A percentile compares a stretch with the other conserved stretches of the same genome.
Conservation (phyloP, 148 eudicot species). For the Dysphania ambrosioides region DNA sequence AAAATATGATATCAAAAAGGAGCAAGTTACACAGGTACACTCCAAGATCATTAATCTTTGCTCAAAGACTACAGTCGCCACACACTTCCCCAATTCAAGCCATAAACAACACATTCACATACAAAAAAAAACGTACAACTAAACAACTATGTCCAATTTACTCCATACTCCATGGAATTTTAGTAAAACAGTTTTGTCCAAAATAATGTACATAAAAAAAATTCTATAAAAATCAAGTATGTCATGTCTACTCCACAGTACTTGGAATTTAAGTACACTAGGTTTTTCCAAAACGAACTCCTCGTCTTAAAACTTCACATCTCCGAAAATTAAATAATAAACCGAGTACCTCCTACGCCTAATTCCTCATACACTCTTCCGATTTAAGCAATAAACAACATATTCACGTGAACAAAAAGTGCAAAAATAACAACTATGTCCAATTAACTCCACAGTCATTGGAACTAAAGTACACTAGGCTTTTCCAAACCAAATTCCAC, state of each 20-base stretch:
- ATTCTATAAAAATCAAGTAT: background rate
- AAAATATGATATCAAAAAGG: background rate
- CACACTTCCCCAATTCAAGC: background rate
- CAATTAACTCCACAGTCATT: too few relatives aligned
- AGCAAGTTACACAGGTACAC: background rate
- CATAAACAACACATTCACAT: background rate
- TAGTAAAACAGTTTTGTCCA: too few relatives aligned
- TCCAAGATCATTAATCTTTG: background rate
- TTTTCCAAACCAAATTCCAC: too few relatives aligned
- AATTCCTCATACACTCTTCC: too few relatives aligned
- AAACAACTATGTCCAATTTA: background rate
- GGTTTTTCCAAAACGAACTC: background rate
- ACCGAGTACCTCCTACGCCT: too few relatives aligned
- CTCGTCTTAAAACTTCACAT: background rate
- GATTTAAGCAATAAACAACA: too few relatives aligned
- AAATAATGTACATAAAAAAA: too few relatives aligned
- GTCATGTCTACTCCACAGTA: background rate
- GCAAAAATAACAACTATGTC: too few relatives aligned
- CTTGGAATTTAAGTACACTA: background rate
- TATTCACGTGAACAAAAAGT: too few relatives aligned
- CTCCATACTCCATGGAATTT: background rate
- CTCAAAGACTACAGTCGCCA: background rate
- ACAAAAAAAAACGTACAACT: background rate
- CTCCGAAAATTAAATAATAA: too few relatives aligned
- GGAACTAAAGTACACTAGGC: too few relatives aligned